A percentile compares a stretch with the other conserved stretches of the same genome.
Conservation (phyloP, 306 rosid species). For the Trichosanthes truncata region DNA sequence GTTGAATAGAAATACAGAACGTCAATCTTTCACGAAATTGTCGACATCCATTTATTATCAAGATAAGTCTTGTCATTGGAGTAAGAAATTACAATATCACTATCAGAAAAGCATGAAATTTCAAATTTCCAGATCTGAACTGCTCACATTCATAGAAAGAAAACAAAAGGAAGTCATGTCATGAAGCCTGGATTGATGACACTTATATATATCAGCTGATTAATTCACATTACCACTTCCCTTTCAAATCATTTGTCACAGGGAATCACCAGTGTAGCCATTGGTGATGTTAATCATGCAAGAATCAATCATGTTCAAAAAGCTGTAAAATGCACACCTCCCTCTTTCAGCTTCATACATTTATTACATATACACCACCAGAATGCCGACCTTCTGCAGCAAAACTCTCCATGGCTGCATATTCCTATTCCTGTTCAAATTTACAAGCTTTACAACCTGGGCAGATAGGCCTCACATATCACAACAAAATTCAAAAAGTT, state of each 20-base stretch:
- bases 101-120: background rate
- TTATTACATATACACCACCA: background rate
- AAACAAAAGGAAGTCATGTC: conserved; percentile 13
- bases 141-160: background rate
- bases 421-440: background rate
- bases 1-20: background rate
- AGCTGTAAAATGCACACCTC: background rate
- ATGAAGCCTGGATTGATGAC: background rate
- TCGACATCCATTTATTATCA: background rate
- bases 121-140: conserved; percentile 8
- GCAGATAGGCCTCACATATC: background rate
- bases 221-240: conserved; percentile 7
- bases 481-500: background rate
- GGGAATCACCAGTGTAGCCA: background rate
- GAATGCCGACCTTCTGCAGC: background rate
- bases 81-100: background rate
- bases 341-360: background rate
- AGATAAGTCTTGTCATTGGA: background rate
- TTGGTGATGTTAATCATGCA: background rate
- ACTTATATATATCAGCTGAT: conserved; percentile 2
- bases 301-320: conserved; percentile 2
- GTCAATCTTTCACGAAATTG: background rate
- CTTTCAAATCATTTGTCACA: conserved; percentile 8
- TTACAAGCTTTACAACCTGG: background rate
- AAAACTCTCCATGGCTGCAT: background rate